Evolutionary conservation across 805 yeast species (phyloP).

Genomic region (Myxozyma mucilagina): DNA sequence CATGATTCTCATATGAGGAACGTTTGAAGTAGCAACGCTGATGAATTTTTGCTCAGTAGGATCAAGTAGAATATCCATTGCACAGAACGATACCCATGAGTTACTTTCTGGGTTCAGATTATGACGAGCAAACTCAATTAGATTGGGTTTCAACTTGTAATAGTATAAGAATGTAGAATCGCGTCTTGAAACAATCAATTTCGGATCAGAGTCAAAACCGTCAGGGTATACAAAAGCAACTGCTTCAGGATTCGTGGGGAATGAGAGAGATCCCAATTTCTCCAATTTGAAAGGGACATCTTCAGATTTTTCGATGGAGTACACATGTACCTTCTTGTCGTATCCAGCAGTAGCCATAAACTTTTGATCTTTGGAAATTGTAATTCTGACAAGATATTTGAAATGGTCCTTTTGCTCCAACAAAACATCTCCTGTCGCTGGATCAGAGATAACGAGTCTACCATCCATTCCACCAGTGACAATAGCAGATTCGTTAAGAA

Average conservation of each 20-base stretch:
- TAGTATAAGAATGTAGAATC: slow-evolving; percentile 33
- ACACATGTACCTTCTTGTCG: slow-evolving; percentile 33
- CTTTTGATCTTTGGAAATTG: slow-evolving; percentile 41
- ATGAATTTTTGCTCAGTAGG: slow-evolving; percentile 37
- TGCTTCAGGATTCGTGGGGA: slow-evolving; percentile 33
- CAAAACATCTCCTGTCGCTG: slow-evolving; percentile 23
- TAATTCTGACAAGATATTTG: slow-evolving; percentile 43
- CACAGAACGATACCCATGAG: slow-evolving; percentile 33
- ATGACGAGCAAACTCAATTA: slow-evolving; percentile 29
- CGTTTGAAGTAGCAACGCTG: slow-evolving; percentile 72
- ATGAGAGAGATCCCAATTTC: slow-evolving; percentile 18
- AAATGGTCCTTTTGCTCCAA: slow-evolving; percentile 42
- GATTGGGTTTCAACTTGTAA: slow-evolving; percentile 24
- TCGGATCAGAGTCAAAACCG: slow-evolving; percentile 1
- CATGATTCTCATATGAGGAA: slow-evolving; percentile 72
- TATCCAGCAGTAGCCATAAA: slow-evolving; percentile 44
- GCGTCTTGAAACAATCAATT: slow-evolving; percentile 29
- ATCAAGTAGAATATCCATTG: slow-evolving; percentile 29
- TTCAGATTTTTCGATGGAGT: background rate
- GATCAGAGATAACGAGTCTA: slow-evolving; percentile 37
- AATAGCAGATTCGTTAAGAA: slow-evolving; percentile 38
- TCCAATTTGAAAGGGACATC: background rate
- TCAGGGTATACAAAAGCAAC: slow-evolving; percentile 10
- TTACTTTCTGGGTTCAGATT: slow-evolving; percentile 31
- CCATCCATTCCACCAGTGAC: slow-evolving; percentile 59